A percentile compares a stretch with the other conserved stretches of the same genome.
phyloP scores from a whole-genome alignment of 345 rosid species.

The Aquilaria sinensis region DNA sequence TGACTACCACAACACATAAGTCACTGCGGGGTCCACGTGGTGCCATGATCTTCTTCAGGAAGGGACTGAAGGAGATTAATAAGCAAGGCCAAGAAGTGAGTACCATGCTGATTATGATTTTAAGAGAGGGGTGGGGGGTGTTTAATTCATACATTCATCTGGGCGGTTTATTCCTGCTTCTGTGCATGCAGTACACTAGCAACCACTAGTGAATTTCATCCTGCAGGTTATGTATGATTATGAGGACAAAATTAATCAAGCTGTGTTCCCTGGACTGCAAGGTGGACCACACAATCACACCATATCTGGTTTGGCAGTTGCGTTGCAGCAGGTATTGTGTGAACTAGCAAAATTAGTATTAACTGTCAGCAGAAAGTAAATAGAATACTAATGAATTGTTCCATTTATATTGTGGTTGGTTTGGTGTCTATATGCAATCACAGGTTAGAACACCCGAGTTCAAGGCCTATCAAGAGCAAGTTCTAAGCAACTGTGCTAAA shows the following conservation, averaged over 20 bases:
- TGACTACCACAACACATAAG: constrained; percentile 96
- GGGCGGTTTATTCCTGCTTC: too few relatives aligned
- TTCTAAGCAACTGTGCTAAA: constrained; percentile 63
- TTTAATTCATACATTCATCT: neutral
- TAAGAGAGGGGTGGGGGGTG: neutral
- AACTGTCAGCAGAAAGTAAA: neutral
- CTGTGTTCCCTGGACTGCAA: constrained; percentile 96
- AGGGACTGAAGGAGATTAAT: constrained; percentile 80
- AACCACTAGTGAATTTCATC: constrained; percentile 9
- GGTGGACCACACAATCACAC: constrained; percentile 99
- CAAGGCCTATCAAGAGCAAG: constrained; percentile 90
- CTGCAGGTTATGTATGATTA: constrained; percentile 78
- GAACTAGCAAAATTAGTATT: neutral
- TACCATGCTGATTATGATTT: neutral
- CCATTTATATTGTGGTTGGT: neutral
- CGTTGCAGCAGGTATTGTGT: constrained; percentile 68
- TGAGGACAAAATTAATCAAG: constrained; percentile 82
- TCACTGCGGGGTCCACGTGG: constrained; percentile 99
- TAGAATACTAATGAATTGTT: neutral
- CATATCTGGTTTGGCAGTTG: constrained; percentile 85
- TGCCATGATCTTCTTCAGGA: constrained; percentile 95
- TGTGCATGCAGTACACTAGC: neutral
- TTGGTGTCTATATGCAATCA: constrained; percentile 3
- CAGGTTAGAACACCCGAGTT: constrained; percentile 80
- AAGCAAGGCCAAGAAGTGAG: constrained; percentile 90